Evolutionary conservation across 768 basidiomycete species (phyloP).

Genomic region (Mycena galericulata): DNA sequence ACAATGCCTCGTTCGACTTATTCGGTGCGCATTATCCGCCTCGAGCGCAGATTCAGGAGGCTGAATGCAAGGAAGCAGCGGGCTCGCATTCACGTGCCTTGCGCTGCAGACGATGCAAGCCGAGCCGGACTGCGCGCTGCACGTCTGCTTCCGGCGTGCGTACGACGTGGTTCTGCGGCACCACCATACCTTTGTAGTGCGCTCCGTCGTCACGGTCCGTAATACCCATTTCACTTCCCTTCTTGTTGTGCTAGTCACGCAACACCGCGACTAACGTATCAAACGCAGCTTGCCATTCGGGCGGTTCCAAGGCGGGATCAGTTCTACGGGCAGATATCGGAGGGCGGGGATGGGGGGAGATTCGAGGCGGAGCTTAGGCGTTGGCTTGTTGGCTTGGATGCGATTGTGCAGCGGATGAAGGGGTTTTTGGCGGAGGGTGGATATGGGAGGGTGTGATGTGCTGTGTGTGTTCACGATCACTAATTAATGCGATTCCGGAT

Average conservation of each 20-base stretch:
- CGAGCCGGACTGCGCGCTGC: conserved; percentile 64
- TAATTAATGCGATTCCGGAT: not conserved
- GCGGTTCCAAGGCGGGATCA: conserved; percentile 70
- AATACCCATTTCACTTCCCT: conserved; percentile 20
- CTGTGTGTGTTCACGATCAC: not conserved
- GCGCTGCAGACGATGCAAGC: conserved; percentile 75
- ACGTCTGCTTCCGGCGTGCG: conserved; percentile 76
- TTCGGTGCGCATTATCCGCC: conserved; percentile 72
- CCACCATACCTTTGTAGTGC: conserved; percentile 76
- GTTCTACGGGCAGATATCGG: conserved; percentile 72
- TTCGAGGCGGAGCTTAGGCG: conserved; percentile 65
- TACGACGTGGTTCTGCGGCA: conserved; percentile 77
- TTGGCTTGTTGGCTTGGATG: conserved; percentile 73
- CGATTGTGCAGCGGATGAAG: conserved; percentile 61
- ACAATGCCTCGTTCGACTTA: conserved; percentile 72
- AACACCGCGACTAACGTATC: not conserved
- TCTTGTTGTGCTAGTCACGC: not conserved
- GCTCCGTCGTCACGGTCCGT: conserved; percentile 72
- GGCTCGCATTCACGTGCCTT: conserved; percentile 74
- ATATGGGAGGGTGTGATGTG: conserved; percentile 60
- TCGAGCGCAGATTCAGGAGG: no score
- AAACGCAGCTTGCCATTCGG: conserved; percentile 67
- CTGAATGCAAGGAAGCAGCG: conserved; percentile 56
- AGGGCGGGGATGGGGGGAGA: conserved; percentile 66
- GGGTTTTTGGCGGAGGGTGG: conserved; percentile 65